Evolutionary conservation across 805 yeast species (phyloP).

Genomic region (Candida yuanshanica): DNA sequence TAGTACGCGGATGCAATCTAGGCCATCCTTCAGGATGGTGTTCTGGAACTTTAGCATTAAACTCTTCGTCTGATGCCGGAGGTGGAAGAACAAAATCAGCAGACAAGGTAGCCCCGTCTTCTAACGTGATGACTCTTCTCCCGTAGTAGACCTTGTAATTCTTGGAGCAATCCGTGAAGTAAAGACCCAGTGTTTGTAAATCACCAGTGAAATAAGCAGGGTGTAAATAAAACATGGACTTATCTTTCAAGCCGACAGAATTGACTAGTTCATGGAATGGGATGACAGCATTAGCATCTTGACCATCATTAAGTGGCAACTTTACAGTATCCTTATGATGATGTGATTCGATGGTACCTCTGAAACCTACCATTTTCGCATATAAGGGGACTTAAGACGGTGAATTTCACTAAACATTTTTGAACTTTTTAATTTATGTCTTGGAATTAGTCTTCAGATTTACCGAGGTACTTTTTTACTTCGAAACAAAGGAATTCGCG

Average conservation of each 20-base stretch:
- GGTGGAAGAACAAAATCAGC: conserved; percentile 62
- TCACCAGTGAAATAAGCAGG: conserved; percentile 69
- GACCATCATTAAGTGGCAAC: conserved; percentile 17
- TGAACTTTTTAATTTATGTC: too few species aligned
- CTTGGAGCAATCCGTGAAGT: conserved; percentile 44
- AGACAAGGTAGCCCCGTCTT: conserved; percentile 69
- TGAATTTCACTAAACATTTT: not conserved
- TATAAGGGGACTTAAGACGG: too few species aligned
- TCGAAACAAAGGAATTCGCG: too few species aligned
- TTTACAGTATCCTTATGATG: conserved; percentile 23
- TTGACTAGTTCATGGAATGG: conserved; percentile 18
- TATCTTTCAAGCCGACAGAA: conserved; percentile 36
- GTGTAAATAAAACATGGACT: conserved; percentile 47
- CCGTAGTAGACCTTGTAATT: conserved; percentile 65
- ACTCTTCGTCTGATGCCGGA: conserved; percentile 25
- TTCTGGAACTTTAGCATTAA: conserved; percentile 28
- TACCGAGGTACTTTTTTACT: too few species aligned
- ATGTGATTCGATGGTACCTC: conserved; percentile 20
- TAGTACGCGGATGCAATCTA: conserved; percentile 61
- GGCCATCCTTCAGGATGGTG: conserved; percentile 50
- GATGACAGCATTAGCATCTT: conserved; percentile 13
- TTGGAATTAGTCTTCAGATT: too few species aligned
- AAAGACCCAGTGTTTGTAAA: conserved; percentile 68
- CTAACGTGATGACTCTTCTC: conserved; percentile 50
- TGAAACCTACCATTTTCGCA: conserved; percentile 26